Base-by-base conservation (phyloP, 179 eudicot species). In the Camellia oleifera region DNA sequence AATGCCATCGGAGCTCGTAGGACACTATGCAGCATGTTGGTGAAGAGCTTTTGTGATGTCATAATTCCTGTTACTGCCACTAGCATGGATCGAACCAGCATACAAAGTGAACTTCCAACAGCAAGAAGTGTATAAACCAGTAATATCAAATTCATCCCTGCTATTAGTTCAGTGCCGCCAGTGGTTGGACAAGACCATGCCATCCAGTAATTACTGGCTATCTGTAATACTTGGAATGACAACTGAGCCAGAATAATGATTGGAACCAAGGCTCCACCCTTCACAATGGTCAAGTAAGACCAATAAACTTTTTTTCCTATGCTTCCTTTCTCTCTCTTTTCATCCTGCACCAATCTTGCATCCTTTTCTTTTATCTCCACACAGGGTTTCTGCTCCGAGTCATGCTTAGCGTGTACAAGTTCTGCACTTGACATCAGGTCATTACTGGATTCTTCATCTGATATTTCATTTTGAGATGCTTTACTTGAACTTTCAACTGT, bases 121-220 rank as follows among this genome's bases (percentile, higher is more conserved):
- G 97, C 89, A 75, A 96, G 93, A 72, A 96, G 86, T 9, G 84
- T 69, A 82, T 96, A 96, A 40, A 96, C 79, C 4, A 91, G 80
- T 65, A 96, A 78, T 75, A 95, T 78, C 66, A 79, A 88, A 76
- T 86, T 76, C 91, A 96, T 92, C 81, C 87, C 87, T 6, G 77
- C 58, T 57, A 82, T 44, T 64, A 89, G 88, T 81, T 84, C 84
- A 50, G 77, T 82, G 15, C 82, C 88, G 60, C 84, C 86, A 23
- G 89, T 84, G 1, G 92, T 61, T 70, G 94, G 99, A 88, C 92
- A 91, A 57, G 94, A 89, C 98, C 97, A 95, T 53, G 99, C 95
- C 97, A 95, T 94, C 99, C 98, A 94, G 75, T 94, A 95, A 76
- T 94, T 95, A 87, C 98, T 94, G 15, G 88, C 88, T 73, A 95